Conservation (phyloP, 345 rosid genomes). For the Rubroshorea leprosula region DNA sequence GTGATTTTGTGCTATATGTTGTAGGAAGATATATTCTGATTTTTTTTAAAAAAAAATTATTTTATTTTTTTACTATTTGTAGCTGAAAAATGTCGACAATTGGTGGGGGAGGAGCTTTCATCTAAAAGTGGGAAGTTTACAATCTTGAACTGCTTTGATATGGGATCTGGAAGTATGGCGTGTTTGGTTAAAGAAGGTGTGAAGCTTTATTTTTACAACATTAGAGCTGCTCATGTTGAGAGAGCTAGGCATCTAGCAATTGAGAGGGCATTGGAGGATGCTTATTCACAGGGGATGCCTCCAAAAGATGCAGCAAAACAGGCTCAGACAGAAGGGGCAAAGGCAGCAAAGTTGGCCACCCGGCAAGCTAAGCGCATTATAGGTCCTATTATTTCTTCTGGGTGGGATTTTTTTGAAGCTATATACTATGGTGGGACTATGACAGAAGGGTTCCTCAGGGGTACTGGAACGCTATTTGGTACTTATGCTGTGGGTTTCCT, state of each 20-base stretch:
- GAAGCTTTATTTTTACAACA: conserved; percentile 78
- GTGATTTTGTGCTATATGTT: neutral
- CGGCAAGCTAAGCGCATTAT: conserved; percentile 72
- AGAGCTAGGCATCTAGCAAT: conserved; percentile 52
- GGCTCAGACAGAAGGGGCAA: conserved; percentile 71
- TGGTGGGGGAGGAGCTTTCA: conserved; percentile 73
- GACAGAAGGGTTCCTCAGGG: conserved; percentile 82
- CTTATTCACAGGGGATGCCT: conserved; percentile 53
- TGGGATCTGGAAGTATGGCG: conserved; percentile 77
- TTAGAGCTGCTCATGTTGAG: conserved; percentile 78
- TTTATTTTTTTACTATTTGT: conserved; percentile 8
- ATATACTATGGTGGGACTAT: conserved; percentile 80
- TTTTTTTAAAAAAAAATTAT: too few relatives aligned
- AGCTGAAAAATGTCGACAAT: conserved; percentile 89
- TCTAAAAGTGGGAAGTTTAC: conserved; percentile 93
- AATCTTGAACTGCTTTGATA: conserved; percentile 78
- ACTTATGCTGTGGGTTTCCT: conserved; percentile 72
- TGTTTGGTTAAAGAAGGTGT: conserved; percentile 86
- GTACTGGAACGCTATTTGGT: conserved; percentile 82
- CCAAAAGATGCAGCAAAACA: conserved; percentile 61
- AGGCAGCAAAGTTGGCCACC: conserved; percentile 79
- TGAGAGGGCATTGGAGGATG: conserved; percentile 61
- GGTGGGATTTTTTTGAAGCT: conserved; percentile 98
- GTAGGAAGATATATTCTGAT: neutral
- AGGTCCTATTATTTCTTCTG: conserved; percentile 88